Percentiles rank a stretch among this genome's conserved stretches.
Conservation (phyloP, 768 basidiomycete species). For the Tricholoma saponaceum region DNA sequence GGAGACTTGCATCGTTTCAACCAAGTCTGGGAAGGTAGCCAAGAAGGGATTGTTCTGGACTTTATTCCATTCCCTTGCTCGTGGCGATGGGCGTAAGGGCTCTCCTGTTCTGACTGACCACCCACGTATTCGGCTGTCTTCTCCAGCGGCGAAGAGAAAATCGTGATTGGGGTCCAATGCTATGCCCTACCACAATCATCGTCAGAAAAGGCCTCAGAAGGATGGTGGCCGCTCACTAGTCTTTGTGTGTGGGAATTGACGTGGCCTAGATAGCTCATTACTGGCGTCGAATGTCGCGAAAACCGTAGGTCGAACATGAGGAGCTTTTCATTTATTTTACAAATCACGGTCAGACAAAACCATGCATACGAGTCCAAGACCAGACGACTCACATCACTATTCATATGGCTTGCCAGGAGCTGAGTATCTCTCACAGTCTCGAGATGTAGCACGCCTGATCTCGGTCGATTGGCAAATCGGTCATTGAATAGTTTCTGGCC, state of each 20-base stretch:
- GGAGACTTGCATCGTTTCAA: conserved; percentile 49
- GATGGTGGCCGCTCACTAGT: conserved; percentile 39
- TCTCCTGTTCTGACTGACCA: conserved; percentile 65
- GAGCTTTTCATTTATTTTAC: conserved; percentile 37
- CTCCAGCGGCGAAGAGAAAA: conserved; percentile 66
- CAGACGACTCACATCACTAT: conserved; percentile 48
- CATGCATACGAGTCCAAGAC: background rate
- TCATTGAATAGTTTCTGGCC: conserved; percentile 37
- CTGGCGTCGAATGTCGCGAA: conserved; percentile 35
- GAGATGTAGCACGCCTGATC: conserved; percentile 52
- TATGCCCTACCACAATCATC: conserved; percentile 45
- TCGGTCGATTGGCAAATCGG: conserved; percentile 24
- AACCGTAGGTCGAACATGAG: conserved; percentile 63
- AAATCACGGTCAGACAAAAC: background rate
- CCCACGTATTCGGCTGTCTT: conserved; percentile 57
- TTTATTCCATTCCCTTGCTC: background rate
- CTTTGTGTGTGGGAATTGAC: conserved; percentile 48
- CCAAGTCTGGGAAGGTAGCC: conserved; percentile 28
- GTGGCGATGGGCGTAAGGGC: conserved; percentile 23
- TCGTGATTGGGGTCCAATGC: conserved; percentile 51
- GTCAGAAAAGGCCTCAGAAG: background rate
- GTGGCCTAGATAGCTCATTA: conserved; percentile 49
- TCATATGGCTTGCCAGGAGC: conserved; percentile 53
- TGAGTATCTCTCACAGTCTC: conserved; percentile 44
- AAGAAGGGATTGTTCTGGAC: conserved; percentile 26